Base-by-base conservation (phyloP, 495 filamentous ascomycete species). In the Daldinia grandis region DNA sequence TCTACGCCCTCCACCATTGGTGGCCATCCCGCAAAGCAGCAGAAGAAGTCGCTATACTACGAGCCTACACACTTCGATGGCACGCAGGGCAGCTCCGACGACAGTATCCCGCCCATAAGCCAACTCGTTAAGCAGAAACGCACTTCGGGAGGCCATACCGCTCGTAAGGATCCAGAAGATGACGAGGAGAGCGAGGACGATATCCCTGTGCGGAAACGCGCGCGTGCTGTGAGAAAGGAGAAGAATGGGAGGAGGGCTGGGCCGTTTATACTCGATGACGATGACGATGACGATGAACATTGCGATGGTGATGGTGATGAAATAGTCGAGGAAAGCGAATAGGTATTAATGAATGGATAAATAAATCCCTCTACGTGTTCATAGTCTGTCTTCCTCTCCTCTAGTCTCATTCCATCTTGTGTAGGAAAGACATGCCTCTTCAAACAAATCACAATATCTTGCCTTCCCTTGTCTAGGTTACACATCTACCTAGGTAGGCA, bases 71-170 rank as follows among this genome's bases (percentile, higher is more conserved):
- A 59, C 24, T 79, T 81, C 27, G 30, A 54, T 1, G 24, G 64
- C 5, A 81, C 78, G 7, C 78, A 82, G 49, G 79, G 78, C 19
- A 72, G 62, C 33, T 66, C 78, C 31, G 79, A 81, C 56, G 79
- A 78, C 15, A 78, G 74, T 0, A 71, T 82, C 56, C 79, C 80
- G 19, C 79, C 81, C 37, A 66, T 84, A 59, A 76, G 62, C 35
- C 73, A 76, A 28, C 42, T 84, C 17, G 61, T 78, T 8, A 62
- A 53, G 21, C 67, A 58, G 17, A 75, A 38, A 24, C 57, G 50
- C 5, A 50, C 64, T 37, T 57, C 65, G 14, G 42, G 58, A 27
- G 50, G 24, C 19, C 27, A 57, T 33, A 9, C 49, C 17, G 30
- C 49, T 53, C 30, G 30, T 9, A 17, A 30, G 30, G 28, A 37